These are phyloP conservation scores for Thalassiosira oceanica DNA, from an alignment of 352 stramenopile genomes.

Conservation along the genomic window DNA sequence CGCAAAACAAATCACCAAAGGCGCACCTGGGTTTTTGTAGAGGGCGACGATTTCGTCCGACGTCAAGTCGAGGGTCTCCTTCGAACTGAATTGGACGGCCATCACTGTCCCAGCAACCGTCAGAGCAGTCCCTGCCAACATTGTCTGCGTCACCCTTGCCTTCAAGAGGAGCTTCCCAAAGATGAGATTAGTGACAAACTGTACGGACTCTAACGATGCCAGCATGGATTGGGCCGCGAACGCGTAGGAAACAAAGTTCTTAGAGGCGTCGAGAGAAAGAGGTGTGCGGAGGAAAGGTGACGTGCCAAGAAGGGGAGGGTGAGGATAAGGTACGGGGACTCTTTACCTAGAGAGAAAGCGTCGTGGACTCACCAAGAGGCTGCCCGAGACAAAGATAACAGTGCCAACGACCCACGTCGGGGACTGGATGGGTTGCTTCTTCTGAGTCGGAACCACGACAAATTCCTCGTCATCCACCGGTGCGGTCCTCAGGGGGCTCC, in stretches of 20 bases:
- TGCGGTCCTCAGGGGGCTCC: constrained; percentile 17
- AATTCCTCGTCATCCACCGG: constrained; percentile 28
- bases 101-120: constrained; percentile 52
- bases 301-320: no score
- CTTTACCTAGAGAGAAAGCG: no score
- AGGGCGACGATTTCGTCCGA: constrained; percentile 33
- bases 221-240: constrained; percentile 60
- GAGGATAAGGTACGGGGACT: no score
- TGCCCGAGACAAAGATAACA: constrained; percentile 53
- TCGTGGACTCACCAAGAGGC: no score
- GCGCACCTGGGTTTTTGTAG: constrained; percentile 34
- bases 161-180: constrained; percentile 54
- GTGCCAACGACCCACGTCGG: constrained; percentile 52
- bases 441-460: constrained; percentile 8
- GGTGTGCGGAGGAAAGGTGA: no score
- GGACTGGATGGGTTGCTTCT: constrained; percentile 24
- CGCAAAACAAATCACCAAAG: no score
- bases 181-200: constrained; percentile 65
- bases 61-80: constrained; percentile 42
- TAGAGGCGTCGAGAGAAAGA: no score
- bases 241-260: constrained; percentile 59
- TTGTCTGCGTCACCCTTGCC: constrained; percentile 39
- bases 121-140: constrained; percentile 47
- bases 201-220: constrained; percentile 51
- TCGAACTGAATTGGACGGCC: constrained; percentile 57